phyloP scores from a whole-genome alignment of 108 stramenopile genomes.

The Mediolabrus comicus region DNA sequence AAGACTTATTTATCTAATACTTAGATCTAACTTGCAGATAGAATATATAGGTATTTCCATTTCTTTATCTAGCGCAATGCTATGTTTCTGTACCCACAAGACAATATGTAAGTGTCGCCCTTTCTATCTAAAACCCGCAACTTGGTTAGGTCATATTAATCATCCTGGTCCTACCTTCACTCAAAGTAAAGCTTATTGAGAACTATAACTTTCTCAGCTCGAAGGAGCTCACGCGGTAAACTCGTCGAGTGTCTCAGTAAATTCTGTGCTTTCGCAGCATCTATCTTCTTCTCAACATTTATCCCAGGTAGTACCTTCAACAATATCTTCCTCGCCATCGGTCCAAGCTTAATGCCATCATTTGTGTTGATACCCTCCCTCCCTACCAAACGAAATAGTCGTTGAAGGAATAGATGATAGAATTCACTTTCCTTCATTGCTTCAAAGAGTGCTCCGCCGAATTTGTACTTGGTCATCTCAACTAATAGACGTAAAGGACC shows the following conservation, averaged over 20 bases:
- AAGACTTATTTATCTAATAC: no score
- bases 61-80: no score
- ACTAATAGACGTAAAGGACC: not conserved
- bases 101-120: no score
- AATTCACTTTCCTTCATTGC: not conserved
- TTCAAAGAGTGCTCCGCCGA: conserved; percentile 1
- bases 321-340: not conserved
- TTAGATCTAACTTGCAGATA: no score
- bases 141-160: no score
- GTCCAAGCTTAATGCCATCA: conserved; percentile 3
- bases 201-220: not conserved
- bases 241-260: not conserved
- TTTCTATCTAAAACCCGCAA: no score
- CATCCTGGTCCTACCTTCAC: no score
- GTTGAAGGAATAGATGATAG: not conserved
- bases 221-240: not conserved
- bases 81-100: no score
- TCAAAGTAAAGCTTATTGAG: not conserved
- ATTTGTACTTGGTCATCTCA: conserved; percentile 7
- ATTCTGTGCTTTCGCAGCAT: not conserved
- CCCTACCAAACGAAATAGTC: conserved; percentile 2
- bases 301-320: not conserved
- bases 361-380: not conserved
- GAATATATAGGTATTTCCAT: no score
- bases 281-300: not conserved